Base-by-base conservation (phyloP, 495 filamentous ascomycete genomes). In the Aspergillus avenaceus region DNA sequence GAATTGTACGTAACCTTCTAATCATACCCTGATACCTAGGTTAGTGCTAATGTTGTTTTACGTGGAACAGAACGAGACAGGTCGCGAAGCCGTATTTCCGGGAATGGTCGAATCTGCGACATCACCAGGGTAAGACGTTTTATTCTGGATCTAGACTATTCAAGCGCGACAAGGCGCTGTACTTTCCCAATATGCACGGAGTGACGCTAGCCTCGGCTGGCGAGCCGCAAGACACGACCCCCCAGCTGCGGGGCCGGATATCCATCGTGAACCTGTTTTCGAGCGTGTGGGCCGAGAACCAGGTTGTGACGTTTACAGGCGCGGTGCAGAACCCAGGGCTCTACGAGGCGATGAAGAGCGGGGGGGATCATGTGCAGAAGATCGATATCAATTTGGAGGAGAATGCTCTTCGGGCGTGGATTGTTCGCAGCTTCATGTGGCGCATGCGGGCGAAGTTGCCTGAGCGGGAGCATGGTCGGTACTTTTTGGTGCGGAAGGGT, bases 111-210 rank as follows among this genome's bases (percentile, higher is more conserved):
- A 89, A 89, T 66, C 77, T 97, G 72, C 78, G 83, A 4, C 80
- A 86, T 60, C 78, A 87, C 69, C 78, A 89, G 53, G 93, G 93
- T 59, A 97, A 97, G 66, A 86, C 86, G 26, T 97, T 96, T 71
- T 61, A 87, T 14, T 83, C 91, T 7, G 90, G 90, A 28, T 77
- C 84, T 3, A 75, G 81, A 5, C 73, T 90, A 26, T 96, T 97
- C 75, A 82, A 81, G 43, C 70, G 72, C 47, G 86, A 90, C 25
- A 75, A 80, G 8, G 82, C 91, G 12, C 82, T 96, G 25, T 96
- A 85, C 73, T 97, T 99, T 76, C 95, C 93, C 23, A 99, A 99
- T 68, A 70, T 99, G 34, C 70, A 76, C 58, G 93, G 93, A 4
- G 74, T 74, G 31, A 96, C 93, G 4, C 75, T 97, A 8, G 70